Conservation (phyloP, 1,284 basidiomycete species). For the Amylostereum chailletii region DNA sequence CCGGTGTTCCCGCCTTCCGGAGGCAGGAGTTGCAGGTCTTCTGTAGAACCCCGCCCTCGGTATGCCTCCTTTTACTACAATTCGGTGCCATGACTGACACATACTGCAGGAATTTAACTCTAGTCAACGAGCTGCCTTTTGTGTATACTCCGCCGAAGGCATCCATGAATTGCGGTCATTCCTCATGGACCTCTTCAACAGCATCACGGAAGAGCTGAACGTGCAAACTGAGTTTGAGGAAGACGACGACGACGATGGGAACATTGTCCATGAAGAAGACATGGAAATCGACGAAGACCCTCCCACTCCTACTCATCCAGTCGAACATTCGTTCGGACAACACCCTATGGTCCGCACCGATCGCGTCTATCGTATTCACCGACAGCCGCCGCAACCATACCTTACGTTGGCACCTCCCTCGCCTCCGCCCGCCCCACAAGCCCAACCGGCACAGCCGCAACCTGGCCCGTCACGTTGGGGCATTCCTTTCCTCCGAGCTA, state of each 20-base stretch:
- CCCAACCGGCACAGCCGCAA: no score
- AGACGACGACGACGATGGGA: constrained; percentile 44
- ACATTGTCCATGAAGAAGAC: constrained; percentile 31
- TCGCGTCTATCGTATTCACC: constrained; percentile 2
- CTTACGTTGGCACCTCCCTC: no score
- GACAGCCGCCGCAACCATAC: no score
- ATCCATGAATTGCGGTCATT: constrained; percentile 79
- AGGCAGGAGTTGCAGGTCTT: constrained; percentile 83
- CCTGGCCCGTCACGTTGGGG: no score
- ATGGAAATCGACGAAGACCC: constrained; percentile 23
- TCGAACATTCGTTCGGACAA: neutral
- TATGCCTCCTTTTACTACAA: constrained; percentile 29
- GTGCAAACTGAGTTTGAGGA: constrained; percentile 69
- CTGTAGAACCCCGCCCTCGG: constrained; percentile 82
- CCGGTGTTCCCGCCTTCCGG: constrained; percentile 91
- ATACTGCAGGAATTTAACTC: constrained; percentile 79
- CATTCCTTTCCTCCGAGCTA: no score
- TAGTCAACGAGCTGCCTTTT: constrained; percentile 88
- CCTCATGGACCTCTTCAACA: constrained; percentile 63
- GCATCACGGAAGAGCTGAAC: constrained; percentile 60
- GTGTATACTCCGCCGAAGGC: constrained; percentile 93
- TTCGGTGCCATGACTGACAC: neutral
- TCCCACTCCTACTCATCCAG: constrained; percentile 1
- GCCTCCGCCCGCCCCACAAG: no score
- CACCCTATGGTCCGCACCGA: constrained; percentile 2